Base-by-base conservation (phyloP, 495 filamentous ascomycete species). In the Bathelium albidoporum region DNA sequence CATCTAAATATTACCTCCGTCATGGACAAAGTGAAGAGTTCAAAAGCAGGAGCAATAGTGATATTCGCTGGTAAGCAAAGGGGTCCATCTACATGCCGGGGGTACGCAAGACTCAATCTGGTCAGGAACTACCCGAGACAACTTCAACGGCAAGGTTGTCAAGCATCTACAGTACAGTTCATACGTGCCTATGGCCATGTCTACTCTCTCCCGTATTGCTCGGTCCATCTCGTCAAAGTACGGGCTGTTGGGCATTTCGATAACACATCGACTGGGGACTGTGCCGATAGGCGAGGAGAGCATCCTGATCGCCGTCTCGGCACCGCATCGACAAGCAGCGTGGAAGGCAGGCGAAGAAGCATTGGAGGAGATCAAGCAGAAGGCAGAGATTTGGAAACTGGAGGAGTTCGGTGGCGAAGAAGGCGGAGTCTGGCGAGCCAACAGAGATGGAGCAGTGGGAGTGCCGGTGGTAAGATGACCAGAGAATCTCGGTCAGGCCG, bases 341-440 rank as follows among this genome's bases (percentile, higher is more conserved):
- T 98, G 92, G 92, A 76, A 77, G 67, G 95, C 85, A 0, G 94
- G 90, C 0, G 93, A 97, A 78, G 90, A 93, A 77, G 87, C 90
- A 43, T 76, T 98, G 67, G 93, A 97, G 81, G 77, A 80, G 70
- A 90, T 88, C 69, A 98, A 98, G 77, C 83, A 81, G 69, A 82
- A 80, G 64, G 88, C 88, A 44, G 94, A 98, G 81, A 86, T 98
- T 58, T 98, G 94, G 94, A 98, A 98, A 77, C 78, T 83, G 71
- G 94, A 98, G 80, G 87, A 89, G 70, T 97, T 97, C 82, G 84
- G 74, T 22, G 86, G 80, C 12, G 76, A 75, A 60, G 85, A 83
- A 63, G 90, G 89, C 60, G 83, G 78, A 14, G 84, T 95, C 60
- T 97, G 93, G 93, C 86, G 92, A 78, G 90, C 88, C 64, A 97